Evolutionary conservation across 176 grass and related monocot species (phyloP).

Genomic region (Bromus sterilis): DNA sequence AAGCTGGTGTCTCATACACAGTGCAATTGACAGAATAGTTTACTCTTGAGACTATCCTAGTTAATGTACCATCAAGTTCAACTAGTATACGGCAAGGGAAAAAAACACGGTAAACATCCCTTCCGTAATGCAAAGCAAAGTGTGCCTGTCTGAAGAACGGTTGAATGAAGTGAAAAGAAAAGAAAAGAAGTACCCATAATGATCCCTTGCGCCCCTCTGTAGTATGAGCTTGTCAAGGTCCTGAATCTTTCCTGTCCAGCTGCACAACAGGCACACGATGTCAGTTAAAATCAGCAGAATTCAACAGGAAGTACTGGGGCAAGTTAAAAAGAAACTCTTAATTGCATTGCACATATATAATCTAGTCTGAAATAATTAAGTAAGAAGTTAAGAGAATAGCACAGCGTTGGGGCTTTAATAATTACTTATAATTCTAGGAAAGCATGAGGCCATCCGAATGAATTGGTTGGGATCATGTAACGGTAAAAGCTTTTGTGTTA

Average conservation of each 20-base stretch:
- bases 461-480: background rate
- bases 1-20: no score
- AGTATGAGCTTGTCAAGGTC: slow-evolving; percentile 93
- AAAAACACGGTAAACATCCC: no score
- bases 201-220: slow-evolving; percentile 91
- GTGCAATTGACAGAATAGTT: no score
- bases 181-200: slow-evolving; percentile 66
- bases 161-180: background rate
- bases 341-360: background rate
- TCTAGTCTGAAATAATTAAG: background rate
- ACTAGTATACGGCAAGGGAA: no score
- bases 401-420: background rate
- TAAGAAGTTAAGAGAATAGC: background rate
- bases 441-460: background rate
- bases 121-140: no score
- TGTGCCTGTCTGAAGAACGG: no score
- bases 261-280: slow-evolving; percentile 16
- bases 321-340: no score
- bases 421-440: background rate
- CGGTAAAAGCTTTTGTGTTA: background rate
- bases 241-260: slow-evolving; percentile 93
- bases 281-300: background rate
- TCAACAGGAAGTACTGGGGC: no score
- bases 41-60: no score
- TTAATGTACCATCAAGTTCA: no score